Evolutionary conservation across 352 stramenopile genomes (phyloP), one percentile per base, ranked within the genome.

Genomic region (Phytophthora agathidicida): DNA sequence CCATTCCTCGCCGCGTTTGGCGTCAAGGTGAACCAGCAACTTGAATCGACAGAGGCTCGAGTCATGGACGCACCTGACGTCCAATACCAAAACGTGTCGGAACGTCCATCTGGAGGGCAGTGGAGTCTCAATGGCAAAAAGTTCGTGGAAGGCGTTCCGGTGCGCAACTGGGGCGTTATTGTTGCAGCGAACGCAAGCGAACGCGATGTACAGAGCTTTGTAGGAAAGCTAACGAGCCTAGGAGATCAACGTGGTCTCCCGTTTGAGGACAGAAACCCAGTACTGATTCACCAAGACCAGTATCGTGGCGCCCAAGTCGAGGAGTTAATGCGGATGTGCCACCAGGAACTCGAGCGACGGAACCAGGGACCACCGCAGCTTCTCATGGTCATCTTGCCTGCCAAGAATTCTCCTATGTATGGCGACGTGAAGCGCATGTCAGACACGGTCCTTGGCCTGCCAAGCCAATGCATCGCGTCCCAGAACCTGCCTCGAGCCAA

Each of bases 111-210:
- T 22, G 70, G 72, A 37, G 86, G 86, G 0, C 54, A 75, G n/a
- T 95, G 86, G 86, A 93, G 89, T 58, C 41, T 95, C 20, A 71
- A 74, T 19, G 71, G 85, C 38, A 88, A 89, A 47, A 68, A 72
- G 42, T 86, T 93, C 42, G 75, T 89, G 4, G 51, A 77, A 16
- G 70, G 75, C 4, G 71, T 67, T 3, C 54, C 47, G 2, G 39
- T 90, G 14, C 26, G 51, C 5, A 83, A 80, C 41, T 88, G 77
- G 80, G 77, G 77, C 8, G 68, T 88, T 6, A 67, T 88, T 13
- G 54, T 89, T 8, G 50, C 67, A 7, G 68, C 71, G 1, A 77
- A 69, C 31, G 22, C 65, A 20, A 54, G 37, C 8, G 48, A 77
- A 32, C 59, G 56, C 8, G 62, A 69, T 11, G 49, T 81, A 5